Evolutionary conservation across 2,329 filamentous ascomycete species (phyloP).

Genomic region (Bipolaris bicolor): DNA sequence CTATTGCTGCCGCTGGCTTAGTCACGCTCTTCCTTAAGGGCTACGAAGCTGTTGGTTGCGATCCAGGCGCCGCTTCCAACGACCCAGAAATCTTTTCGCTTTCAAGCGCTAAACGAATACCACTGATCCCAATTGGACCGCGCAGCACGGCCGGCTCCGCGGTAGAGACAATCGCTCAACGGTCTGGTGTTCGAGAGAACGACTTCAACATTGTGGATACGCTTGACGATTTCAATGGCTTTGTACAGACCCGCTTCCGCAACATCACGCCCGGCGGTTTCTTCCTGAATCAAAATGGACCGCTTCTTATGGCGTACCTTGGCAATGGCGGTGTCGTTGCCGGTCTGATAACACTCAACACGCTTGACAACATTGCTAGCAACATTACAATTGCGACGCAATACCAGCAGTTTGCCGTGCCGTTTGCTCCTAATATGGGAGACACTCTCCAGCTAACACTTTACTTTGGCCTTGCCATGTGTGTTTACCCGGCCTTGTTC

Average conservation of each 20-base stretch:
- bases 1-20: slow-evolving; percentile 78
- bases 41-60: slow-evolving; percentile 59
- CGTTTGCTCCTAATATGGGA: slow-evolving; percentile 71
- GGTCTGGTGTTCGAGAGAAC: slow-evolving; percentile 31
- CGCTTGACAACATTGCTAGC: slow-evolving; percentile 79
- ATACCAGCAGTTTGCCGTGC: slow-evolving; percentile 77
- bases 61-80: slow-evolving; percentile 46
- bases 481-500: slow-evolving; percentile 84
- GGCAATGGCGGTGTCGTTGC: slow-evolving; percentile 67
- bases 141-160: slow-evolving; percentile 36
- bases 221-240: slow-evolving; percentile 70
- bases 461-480: slow-evolving; percentile 81
- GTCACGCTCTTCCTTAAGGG: slow-evolving; percentile 75
- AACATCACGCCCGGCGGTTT: slow-evolving; percentile 79
- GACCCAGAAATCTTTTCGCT: slow-evolving; percentile 42
- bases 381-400: slow-evolving; percentile 73
- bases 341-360: slow-evolving; percentile 83
- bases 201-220: slow-evolving; percentile 64
- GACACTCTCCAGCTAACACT: slow-evolving; percentile 78
- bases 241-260: slow-evolving; percentile 66
- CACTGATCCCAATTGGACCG: slow-evolving; percentile 52
- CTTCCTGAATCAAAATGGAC: slow-evolving; percentile 69
- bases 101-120: slow-evolving; percentile 26
- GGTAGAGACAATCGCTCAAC: slow-evolving; percentile 36
- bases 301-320: slow-evolving; percentile 73